These are phyloP conservation scores for Blastobotrys muscicola DNA, from an alignment of 805 yeast species.

Conservation along the genomic window DNA sequence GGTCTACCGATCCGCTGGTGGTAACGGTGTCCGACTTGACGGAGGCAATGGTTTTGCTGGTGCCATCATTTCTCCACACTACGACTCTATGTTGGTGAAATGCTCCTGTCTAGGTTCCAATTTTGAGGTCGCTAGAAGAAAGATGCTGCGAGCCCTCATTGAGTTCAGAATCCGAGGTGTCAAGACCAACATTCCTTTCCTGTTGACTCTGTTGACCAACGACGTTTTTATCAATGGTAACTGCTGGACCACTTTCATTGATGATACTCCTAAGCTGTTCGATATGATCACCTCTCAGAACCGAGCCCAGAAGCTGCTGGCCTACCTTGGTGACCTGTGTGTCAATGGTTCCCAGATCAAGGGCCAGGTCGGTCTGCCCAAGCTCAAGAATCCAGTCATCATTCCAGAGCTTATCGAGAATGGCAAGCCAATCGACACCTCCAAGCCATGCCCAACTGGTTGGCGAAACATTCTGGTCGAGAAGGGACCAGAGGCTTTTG, in stretches of 20 bases:
- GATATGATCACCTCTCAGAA: slow-evolving; percentile 91
- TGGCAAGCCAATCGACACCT: slow-evolving; percentile 54
- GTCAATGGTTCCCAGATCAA: slow-evolving; percentile 94
- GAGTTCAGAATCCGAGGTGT: slow-evolving; percentile 99
- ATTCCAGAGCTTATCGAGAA: slow-evolving; percentile 55
- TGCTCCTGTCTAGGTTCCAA: slow-evolving; percentile 97
- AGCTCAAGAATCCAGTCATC: slow-evolving; percentile 62
- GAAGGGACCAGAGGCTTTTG: slow-evolving; percentile 84
- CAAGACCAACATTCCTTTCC: slow-evolving; percentile 94
- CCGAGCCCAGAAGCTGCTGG: slow-evolving; percentile 90
- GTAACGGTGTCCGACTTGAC: slow-evolving; percentile 97
- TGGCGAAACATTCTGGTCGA: slow-evolving; percentile 85
- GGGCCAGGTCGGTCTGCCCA: slow-evolving; percentile 93
- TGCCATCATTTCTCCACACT: slow-evolving; percentile 90
- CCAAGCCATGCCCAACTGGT: slow-evolving; percentile 56
- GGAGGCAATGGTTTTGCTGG: slow-evolving; percentile 99
- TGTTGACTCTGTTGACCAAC: slow-evolving; percentile 83
- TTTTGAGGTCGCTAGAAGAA: slow-evolving; percentile 92
- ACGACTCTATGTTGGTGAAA: slow-evolving; percentile 96
- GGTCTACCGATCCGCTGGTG: slow-evolving; percentile 97
- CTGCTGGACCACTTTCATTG: slow-evolving; percentile 98
- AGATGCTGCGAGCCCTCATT: slow-evolving; percentile 92
- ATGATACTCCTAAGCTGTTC: slow-evolving; percentile 93
- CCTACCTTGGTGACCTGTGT: slow-evolving; percentile 84
- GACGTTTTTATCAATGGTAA: slow-evolving; percentile 76